Evolutionary conservation across 1,139 yeast species (phyloP).

Genomic region (Yarrowia galli): DNA sequence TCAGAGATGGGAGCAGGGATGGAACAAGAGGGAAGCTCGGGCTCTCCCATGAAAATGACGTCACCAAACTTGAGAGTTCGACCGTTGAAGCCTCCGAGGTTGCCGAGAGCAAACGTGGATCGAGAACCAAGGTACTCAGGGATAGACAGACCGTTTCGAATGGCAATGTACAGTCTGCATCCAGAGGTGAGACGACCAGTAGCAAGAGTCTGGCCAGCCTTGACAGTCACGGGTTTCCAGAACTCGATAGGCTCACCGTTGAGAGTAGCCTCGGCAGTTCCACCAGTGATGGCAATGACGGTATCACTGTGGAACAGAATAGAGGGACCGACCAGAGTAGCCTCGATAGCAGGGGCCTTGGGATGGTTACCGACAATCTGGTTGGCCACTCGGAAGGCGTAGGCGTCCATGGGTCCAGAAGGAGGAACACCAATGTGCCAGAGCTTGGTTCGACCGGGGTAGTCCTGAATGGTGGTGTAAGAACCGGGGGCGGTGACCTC

Average conservation of each 20-base stretch:
- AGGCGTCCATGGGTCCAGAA: slow-evolving; percentile 97
- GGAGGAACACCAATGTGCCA: slow-evolving; percentile 98
- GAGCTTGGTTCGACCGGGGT: slow-evolving; percentile 87
- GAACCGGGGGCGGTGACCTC: slow-evolving; percentile 90
- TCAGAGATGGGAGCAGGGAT: slow-evolving; percentile 73
- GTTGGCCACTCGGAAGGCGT: slow-evolving; percentile 87
- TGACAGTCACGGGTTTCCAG: slow-evolving; percentile 74
- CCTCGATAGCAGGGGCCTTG: slow-evolving; percentile 86
- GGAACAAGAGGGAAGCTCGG: slow-evolving; percentile 69
- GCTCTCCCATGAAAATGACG: slow-evolving; percentile 83
- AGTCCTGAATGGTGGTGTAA: slow-evolving; percentile 93
- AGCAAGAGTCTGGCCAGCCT: slow-evolving; percentile 76
- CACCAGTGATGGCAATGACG: slow-evolving; percentile 86
- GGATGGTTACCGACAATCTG: slow-evolving; percentile 85
- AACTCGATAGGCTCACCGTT: slow-evolving; percentile 65
- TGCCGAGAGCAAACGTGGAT: slow-evolving; percentile 94
- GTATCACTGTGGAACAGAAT: slow-evolving; percentile 81
- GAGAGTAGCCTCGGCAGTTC: slow-evolving; percentile 68
- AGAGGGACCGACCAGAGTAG: slow-evolving; percentile 87
- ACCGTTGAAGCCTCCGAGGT: slow-evolving; percentile 94
- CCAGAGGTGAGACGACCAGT: slow-evolving; percentile 83
- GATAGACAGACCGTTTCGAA: slow-evolving; percentile 93
- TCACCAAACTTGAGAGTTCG: slow-evolving; percentile 91
- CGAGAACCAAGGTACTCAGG: slow-evolving; percentile 95
- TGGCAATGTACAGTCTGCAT: slow-evolving; percentile 87